phyloP scores from a whole-genome alignment of 208 protist genomes.

The Trypanosoma grayi region DNA sequence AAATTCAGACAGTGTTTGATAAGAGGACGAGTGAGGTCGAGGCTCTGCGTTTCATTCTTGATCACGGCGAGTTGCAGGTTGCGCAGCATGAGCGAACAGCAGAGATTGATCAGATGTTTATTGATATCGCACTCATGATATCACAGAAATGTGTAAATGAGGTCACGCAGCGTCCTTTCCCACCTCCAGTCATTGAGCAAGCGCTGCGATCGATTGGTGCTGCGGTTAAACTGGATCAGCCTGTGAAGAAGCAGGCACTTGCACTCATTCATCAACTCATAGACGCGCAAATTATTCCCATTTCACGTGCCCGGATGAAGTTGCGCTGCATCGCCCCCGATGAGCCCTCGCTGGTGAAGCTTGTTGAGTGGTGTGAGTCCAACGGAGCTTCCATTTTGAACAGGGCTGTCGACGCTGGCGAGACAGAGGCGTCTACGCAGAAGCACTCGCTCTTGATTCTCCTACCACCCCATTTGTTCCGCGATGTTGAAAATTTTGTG shows the following conservation, averaged over 20 bases:
- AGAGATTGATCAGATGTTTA: slow-evolving; percentile 93
- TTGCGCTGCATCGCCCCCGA: slow-evolving; percentile 72
- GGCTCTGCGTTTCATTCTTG: slow-evolving; percentile 91
- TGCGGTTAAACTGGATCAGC: slow-evolving; percentile 86
- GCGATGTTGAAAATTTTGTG: slow-evolving; percentile 71
- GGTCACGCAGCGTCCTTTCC: slow-evolving; percentile 90
- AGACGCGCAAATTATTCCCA: slow-evolving; percentile 84
- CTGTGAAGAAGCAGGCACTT: slow-evolving; percentile 94
- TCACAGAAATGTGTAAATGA: slow-evolving; percentile 95
- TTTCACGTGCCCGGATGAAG: slow-evolving; percentile 94
- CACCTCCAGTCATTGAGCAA: slow-evolving; percentile 91
- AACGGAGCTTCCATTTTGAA: slow-evolving; percentile 53
- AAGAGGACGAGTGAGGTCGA: slow-evolving; percentile 56
- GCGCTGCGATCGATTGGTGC: slow-evolving; percentile 94
- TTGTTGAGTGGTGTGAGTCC: slow-evolving; percentile 55
- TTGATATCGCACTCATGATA: slow-evolving; percentile 96
- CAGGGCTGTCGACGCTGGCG: slow-evolving; percentile 1
- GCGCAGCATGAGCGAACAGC: slow-evolving; percentile 95
- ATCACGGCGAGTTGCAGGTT: slow-evolving; percentile 97
- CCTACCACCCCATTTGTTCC: slow-evolving; percentile 71
- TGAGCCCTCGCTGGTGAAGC: slow-evolving; percentile 34
- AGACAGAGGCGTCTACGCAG: neutral
- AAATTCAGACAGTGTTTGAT: slow-evolving; percentile 73
- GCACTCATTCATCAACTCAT: slow-evolving; percentile 91
- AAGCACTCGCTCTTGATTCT: slow-evolving; percentile 49